phyloP scores from a whole-genome alignment of 2,329 filamentous ascomycete genomes.

The Sclerotiophoma versabilis region DNA sequence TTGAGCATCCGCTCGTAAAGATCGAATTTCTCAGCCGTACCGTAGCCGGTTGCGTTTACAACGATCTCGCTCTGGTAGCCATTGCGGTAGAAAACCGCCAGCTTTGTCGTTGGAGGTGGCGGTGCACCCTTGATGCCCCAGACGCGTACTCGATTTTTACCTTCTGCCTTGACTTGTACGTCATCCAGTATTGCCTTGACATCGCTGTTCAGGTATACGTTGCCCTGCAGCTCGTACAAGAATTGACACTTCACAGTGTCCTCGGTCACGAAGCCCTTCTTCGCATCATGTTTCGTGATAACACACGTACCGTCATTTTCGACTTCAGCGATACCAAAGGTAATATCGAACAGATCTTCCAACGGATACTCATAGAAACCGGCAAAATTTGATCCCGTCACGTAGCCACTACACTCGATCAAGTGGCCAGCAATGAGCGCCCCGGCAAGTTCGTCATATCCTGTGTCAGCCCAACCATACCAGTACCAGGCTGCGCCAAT shows the following conservation, averaged over 20 bases:
- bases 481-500: conserved; percentile 65
- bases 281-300: conserved; percentile 58
- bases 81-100: conserved; percentile 49
- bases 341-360: conserved; percentile 53
- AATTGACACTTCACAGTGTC: conserved; percentile 52
- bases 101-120: conserved; percentile 52
- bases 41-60: conserved; percentile 52
- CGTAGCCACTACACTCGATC: conserved; percentile 58
- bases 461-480: conserved; percentile 59
- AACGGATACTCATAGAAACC: conserved; percentile 57
- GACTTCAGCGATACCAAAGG: conserved; percentile 61
- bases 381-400: conserved; percentile 63
- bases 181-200: conserved; percentile 51
- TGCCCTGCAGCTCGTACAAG: conserved; percentile 57
- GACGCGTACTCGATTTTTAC: conserved; percentile 49
- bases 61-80: conserved; percentile 52
- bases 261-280: conserved; percentile 48
- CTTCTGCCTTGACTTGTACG: conserved; percentile 43
- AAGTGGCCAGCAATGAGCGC: conserved; percentile 54
- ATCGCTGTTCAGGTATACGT: conserved; percentile 55
- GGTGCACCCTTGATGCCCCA: conserved; percentile 50
- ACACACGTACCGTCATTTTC: conserved; percentile 54
- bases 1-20: conserved; percentile 58
- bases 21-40: conserved; percentile 58
- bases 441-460: conserved; percentile 58